phyloP scores from a whole-genome alignment of 140 eudicot genomes.

The Flaveria floridana region DNA sequence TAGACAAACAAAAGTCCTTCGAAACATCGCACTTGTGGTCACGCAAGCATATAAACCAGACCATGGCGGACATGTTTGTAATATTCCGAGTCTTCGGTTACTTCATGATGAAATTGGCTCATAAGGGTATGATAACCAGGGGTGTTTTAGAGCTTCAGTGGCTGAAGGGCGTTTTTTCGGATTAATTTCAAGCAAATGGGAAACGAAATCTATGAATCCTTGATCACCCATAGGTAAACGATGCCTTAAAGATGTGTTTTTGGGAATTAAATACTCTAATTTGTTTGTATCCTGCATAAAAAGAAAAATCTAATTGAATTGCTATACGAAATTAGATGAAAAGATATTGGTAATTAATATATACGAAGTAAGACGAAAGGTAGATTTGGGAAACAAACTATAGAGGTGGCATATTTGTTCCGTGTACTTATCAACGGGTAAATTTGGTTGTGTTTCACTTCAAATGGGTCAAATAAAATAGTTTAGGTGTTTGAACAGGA shows the following conservation, averaged over 20 bases:
- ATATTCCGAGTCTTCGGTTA: constrained; percentile 10
- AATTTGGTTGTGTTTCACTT: background rate
- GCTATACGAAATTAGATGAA: background rate
- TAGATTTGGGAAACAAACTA: background rate
- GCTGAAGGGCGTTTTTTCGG: constrained; percentile 94
- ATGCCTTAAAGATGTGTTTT: constrained; percentile 89
- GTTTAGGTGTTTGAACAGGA: background rate
- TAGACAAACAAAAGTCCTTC: constrained; percentile 37
- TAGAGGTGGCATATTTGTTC: background rate
- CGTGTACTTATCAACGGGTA: background rate
- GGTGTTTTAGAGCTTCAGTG: constrained; percentile 86
- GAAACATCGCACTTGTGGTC: constrained; percentile 32
- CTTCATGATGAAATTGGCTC: constrained; percentile 92
- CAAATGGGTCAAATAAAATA: background rate
- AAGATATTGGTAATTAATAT: background rate
- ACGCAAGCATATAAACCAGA: constrained; percentile 26
- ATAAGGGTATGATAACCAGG: constrained; percentile 94
- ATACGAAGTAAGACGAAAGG: background rate
- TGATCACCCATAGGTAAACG: constrained; percentile 98
- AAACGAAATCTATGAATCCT: constrained; percentile 90
- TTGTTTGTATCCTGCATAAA: constrained; percentile 73
- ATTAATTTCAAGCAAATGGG: constrained; percentile 79
- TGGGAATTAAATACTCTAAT: constrained; percentile 86
- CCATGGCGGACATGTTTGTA: constrained; percentile 16
- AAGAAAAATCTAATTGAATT: background rate